A percentile compares a stretch with the other conserved stretches of the same genome.
phyloP scores from a whole-genome alignment of 495 filamentous ascomycete genomes.

The Clavariopsis aquatica region DNA sequence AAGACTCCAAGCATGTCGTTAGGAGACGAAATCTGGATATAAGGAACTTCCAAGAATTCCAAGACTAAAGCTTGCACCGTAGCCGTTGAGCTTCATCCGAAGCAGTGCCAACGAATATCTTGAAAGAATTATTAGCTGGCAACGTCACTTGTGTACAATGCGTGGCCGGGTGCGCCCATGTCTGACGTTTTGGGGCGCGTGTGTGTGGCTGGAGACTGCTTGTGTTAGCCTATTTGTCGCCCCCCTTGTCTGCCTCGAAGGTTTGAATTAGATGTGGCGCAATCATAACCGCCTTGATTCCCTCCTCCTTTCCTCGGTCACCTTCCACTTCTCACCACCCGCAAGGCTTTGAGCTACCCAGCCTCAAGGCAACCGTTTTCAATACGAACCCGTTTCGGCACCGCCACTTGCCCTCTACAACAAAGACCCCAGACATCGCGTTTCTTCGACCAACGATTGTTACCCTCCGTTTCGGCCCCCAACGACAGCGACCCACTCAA shows the following conservation, averaged over 20 bases:
- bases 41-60: background rate
- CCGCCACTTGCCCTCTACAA: background rate
- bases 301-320: background rate
- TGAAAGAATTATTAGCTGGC: background rate
- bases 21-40: background rate
- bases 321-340: background rate
- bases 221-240: background rate
- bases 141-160: background rate
- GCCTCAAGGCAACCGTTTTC: background rate
- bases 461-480: conserved; percentile 4
- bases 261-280: background rate
- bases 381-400: background rate
- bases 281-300: conserved; percentile 2
- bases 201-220: background rate
- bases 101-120: background rate
- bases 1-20: background rate
- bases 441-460: background rate
- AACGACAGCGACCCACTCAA: background rate
- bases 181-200: background rate
- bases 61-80: background rate
- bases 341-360: background rate
- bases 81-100: background rate
- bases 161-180: background rate
- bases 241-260: background rate
- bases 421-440: conserved; percentile 2